Evolutionary conservation across 129 eudicot species (phyloP).

Genomic region (Flaveria bidentis): DNA sequence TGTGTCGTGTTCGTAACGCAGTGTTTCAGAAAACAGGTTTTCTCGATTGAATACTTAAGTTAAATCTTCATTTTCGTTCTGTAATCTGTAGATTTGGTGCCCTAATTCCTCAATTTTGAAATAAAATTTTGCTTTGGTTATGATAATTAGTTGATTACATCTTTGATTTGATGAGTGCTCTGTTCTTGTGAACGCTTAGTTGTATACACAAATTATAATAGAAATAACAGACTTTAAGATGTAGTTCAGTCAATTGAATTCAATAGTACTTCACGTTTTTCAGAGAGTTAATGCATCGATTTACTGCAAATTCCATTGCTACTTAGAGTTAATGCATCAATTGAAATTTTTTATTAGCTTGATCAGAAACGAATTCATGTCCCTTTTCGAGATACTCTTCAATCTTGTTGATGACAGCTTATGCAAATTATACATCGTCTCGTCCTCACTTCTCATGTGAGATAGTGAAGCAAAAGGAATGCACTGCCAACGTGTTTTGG

Average conservation of each 20-base stretch:
- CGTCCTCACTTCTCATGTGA: too few species aligned
- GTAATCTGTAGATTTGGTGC: conserved; percentile 1
- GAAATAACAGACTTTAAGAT: background rate
- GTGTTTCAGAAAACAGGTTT: conserved; percentile 91
- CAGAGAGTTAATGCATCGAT: background rate
- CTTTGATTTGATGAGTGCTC: background rate
- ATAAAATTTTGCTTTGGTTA: background rate
- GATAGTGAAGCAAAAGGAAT: too few species aligned
- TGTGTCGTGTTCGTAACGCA: conserved; percentile 76
- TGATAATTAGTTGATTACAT: background rate
- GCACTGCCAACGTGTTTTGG: too few species aligned
- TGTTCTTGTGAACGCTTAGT: background rate
- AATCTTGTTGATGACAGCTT: too few species aligned
- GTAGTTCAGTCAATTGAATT: conserved; percentile 2
- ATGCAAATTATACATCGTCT: background rate
- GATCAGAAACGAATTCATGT: background rate
- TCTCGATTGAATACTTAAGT: conserved; percentile 49
- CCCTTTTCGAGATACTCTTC: background rate
- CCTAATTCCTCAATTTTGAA: background rate
- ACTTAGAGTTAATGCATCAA: background rate
- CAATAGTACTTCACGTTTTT: background rate
- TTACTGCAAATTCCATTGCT: too few species aligned
- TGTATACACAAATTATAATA: too few species aligned
- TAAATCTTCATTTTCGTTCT: background rate
- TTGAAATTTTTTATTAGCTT: background rate